phyloP scores from a whole-genome alignment of 352 stramenopile species.

The Pythium rishiriense region DNA sequence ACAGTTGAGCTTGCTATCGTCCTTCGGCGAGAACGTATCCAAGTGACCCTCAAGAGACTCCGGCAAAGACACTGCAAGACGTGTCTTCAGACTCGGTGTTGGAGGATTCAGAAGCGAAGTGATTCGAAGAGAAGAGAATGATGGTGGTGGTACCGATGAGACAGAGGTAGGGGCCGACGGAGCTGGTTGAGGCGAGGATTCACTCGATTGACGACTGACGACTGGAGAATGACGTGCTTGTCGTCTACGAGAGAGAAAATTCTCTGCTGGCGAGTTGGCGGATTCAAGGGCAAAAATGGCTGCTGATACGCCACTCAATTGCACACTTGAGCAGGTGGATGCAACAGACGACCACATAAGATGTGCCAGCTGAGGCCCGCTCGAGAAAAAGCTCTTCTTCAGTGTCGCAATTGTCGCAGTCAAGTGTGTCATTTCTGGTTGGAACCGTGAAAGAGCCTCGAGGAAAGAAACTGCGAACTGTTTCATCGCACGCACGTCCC shows the following conservation, averaged over 20 bases:
- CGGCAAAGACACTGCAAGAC: conserved; percentile 60
- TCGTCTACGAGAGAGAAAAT: conserved; percentile 23
- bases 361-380: conserved; percentile 64
- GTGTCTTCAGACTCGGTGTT: conserved; percentile 53
- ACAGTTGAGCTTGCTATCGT: conserved; percentile 78
- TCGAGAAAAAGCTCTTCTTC: conserved; percentile 75
- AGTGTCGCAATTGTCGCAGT: conserved; percentile 51
- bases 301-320: conserved; percentile 71
- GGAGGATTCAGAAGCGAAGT: conserved; percentile 64
- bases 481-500: conserved; percentile 71
- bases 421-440: conserved; percentile 58
- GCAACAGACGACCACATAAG: conserved; percentile 77
- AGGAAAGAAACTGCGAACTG: conserved; percentile 73
- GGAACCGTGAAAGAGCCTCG: conserved; percentile 66
- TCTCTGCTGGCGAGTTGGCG: conserved; percentile 26
- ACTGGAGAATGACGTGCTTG: conserved; percentile 19
- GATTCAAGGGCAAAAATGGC: conserved; percentile 46
- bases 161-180: conserved; percentile 2
- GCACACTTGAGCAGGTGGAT: conserved; percentile 60
- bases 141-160: conserved; percentile 30
- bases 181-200: conserved; percentile 13
- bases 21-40: conserved; percentile 71
- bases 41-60: conserved; percentile 67
- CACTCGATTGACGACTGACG: conserved; percentile 9
- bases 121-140: conserved; percentile 73